These are phyloP conservation scores for Phalaenopsis aphrodite DNA, from an alignment of 106 monocot genomes.

Conservation along the genomic window DNA sequence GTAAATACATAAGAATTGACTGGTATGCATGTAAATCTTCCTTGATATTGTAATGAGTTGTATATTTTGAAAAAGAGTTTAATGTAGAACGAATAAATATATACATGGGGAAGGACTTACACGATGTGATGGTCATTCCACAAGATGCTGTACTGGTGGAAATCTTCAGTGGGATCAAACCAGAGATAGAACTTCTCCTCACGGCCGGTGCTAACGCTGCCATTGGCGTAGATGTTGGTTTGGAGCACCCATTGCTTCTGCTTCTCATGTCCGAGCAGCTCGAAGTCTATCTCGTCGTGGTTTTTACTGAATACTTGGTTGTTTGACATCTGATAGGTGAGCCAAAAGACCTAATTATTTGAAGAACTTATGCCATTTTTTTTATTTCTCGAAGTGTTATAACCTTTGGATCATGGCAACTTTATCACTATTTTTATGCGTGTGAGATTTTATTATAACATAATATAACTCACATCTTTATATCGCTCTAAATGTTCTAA, in stretches of 20 bases:
- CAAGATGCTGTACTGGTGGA: constrained; percentile 48
- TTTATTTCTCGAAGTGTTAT: too few species aligned
- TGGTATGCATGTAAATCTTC: too few species aligned
- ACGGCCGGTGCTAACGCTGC: constrained; percentile 27
- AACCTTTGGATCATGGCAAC: too few species aligned
- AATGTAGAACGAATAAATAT: too few species aligned
- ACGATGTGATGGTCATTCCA: constrained; percentile 47
- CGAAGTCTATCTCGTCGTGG: constrained; percentile 62
- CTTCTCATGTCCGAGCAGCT: constrained; percentile 46
- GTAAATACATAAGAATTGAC: too few species aligned
- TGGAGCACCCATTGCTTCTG: constrained; percentile 37
- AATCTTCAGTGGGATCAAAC: constrained; percentile 42
- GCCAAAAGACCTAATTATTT: not conserved
- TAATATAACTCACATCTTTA: too few species aligned
- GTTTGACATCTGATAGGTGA: constrained; percentile 35
- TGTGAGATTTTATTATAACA: too few species aligned
- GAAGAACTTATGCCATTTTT: too few species aligned
- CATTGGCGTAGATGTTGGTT: constrained; percentile 62
- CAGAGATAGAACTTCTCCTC: constrained; percentile 46
- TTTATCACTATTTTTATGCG: too few species aligned
- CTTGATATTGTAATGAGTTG: too few species aligned
- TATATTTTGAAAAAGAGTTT: too few species aligned
- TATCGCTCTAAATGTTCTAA: too few species aligned
- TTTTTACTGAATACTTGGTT: constrained; percentile 17
- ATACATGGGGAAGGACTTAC: constrained; percentile 13